Evolutionary conservation across 148 eudicot genomes (phyloP).

Genomic region (Chenopodium suecicum): DNA sequence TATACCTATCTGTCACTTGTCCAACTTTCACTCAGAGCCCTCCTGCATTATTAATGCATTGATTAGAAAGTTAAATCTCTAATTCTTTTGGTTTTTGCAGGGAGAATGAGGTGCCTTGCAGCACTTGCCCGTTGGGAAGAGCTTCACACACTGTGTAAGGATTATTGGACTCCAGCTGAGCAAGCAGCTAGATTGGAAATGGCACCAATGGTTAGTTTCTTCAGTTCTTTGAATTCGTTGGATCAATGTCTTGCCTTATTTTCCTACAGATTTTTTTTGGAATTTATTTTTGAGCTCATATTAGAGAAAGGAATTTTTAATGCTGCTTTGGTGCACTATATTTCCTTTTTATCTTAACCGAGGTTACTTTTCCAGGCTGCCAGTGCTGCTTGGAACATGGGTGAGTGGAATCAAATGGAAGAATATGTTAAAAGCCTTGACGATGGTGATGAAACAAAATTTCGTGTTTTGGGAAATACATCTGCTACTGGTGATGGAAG

Average conservation of each 20-base stretch:
- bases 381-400: conserved; percentile 98
- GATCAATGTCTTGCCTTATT: neutral
- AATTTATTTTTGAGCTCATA: neutral
- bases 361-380: conserved; percentile 61
- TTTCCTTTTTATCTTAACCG: neutral
- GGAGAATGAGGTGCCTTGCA: conserved; percentile 96
- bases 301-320: neutral
- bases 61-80: neutral
- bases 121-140: conserved; percentile 99
- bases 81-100: conserved; percentile 29
- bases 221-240: neutral
- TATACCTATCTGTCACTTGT: neutral
- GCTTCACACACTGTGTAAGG: conserved; percentile 84
- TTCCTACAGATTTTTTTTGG: neutral
- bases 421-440: conserved; percentile 92
- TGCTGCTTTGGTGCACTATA: neutral
- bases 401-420: conserved; percentile 99
- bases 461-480: conserved; percentile 77
- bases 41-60: neutral
- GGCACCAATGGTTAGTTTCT: conserved; percentile 84
- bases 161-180: conserved; percentile 94
- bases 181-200: conserved; percentile 90
- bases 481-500: conserved; percentile 89
- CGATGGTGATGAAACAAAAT: conserved; percentile 93
- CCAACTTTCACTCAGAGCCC: neutral